phyloP scores from a whole-genome alignment of 1,284 basidiomycete genomes.

The Fomitopsis schrenkii region DNA sequence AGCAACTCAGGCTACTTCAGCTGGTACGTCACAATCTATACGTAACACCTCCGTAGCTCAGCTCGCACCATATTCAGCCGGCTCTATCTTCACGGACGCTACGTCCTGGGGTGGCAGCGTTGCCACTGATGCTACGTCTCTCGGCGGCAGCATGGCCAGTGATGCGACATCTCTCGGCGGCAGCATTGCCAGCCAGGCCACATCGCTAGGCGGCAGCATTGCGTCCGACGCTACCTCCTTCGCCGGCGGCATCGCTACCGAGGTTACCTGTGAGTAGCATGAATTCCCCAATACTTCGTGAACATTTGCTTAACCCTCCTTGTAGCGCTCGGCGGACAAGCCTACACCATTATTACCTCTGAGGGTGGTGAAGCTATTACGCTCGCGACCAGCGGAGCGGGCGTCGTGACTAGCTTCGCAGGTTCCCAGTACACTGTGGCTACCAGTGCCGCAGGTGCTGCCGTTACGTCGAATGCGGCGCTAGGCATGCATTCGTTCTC shows the following conservation, averaged over 20 bases:
- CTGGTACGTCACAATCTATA: not conserved
- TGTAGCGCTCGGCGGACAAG: constrained; percentile 40
- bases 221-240: constrained; percentile 21
- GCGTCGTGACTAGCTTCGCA: constrained; percentile 45
- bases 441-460: not conserved
- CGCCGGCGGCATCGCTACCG: constrained; percentile 30
- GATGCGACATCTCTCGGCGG: constrained; percentile 21
- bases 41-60: not conserved
- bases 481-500: constrained; percentile 25
- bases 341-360: constrained; percentile 38
- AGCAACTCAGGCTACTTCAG: constrained; percentile 9
- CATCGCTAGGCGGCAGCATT: constrained; percentile 13
- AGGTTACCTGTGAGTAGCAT: constrained; percentile 45
- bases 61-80: constrained; percentile 16
- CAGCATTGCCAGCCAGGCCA: constrained; percentile 2
- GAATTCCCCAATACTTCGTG: not conserved
- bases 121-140: constrained; percentile 8
- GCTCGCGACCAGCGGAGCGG: constrained; percentile 41
- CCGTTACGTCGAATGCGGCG: constrained; percentile 17
- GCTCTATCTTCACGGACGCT: constrained; percentile 32
- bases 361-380: constrained; percentile 51
- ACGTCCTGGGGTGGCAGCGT: constrained; percentile 12
- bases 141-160: constrained; percentile 12
- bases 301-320: not conserved
- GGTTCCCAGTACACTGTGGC: constrained; percentile 43